Base-by-base conservation (phyloP, 2,329 filamentous ascomycete genomes). In the Mycosphaerella sp. region DNA sequence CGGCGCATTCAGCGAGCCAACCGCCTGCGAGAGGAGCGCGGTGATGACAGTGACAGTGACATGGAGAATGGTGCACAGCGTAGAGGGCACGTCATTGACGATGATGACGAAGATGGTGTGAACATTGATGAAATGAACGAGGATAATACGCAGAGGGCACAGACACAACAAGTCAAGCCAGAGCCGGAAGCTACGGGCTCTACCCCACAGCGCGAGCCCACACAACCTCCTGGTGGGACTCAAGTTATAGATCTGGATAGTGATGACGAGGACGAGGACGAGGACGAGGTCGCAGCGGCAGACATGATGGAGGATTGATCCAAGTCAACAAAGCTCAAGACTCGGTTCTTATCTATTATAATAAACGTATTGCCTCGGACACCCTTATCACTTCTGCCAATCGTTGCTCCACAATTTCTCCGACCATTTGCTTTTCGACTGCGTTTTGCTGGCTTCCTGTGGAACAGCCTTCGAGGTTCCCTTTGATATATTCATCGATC, bases 1-100 rank as follows among this genome's bases (percentile, higher is more conserved):
- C 74, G 79, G 67, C 79, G 83, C 6, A 73, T 77, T 6, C 73
- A 75, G 54, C 72, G 76, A 46, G 71, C 72, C 2, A 73, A 73
- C 51, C 68, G 69, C n/a, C 69, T 73, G n/a, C 72, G 78, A 39
- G 74, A 75, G 2, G 73, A 74, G 3, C 71, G 70, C 1, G 68
- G 67, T 3, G 70, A 68, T 1, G 66, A 67, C 1, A 51, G 48
- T 14, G 70, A 67, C 1, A 59, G 56, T 11, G 63, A 62, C 21
- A 62, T 31, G n/a, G 43, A 40, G 21, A 32, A 67, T 41, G 54
- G 58, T 47, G 54, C 58, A 6, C 61, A 62, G 53, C 52, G 59
- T 12, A 55, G 58, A 53, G 60, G 63, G 42, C 59, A 66, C 12
- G 45, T 62, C 39, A 64, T 68, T 50, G 66, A 61, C 34, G 66